Evolutionary conservation across 345 rosid species (phyloP).

Genomic region (Acer yangbiense): DNA sequence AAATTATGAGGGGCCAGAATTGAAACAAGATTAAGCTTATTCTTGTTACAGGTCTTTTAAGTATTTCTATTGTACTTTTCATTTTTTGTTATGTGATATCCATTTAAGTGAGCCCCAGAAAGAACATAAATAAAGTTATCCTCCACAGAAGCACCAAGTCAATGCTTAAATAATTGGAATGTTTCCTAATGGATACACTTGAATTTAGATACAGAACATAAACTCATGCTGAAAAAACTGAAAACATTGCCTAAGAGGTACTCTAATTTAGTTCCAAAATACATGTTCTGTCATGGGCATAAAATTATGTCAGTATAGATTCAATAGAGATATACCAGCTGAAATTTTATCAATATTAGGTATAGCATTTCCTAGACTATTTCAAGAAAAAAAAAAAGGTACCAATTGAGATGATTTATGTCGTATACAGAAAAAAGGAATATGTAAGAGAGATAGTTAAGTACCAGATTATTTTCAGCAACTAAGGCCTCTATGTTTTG

Average conservation of each 20-base stretch:
- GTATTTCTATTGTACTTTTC: background rate
- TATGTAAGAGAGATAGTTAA: background rate
- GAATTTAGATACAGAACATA: background rate
- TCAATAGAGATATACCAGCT: background rate
- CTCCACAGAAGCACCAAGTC: constrained; percentile 7
- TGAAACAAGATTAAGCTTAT: background rate
- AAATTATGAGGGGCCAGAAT: constrained; percentile 18
- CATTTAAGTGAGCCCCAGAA: background rate
- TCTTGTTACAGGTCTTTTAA: background rate
- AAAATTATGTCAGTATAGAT: background rate
- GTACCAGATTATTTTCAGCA: constrained; percentile 96
- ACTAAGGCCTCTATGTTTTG: constrained; percentile 97
- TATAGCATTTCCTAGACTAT: background rate
- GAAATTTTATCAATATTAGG: background rate
- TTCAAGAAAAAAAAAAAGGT: background rate
- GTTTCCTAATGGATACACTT: background rate
- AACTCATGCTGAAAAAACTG: constrained; percentile 6
- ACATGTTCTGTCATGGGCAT: background rate
- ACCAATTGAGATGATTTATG: constrained; percentile 11
- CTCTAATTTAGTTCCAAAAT: background rate
- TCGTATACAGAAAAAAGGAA: background rate
- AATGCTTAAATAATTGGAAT: background rate
- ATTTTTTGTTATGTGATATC: background rate
- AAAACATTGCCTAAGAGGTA: background rate
- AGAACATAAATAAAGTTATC: constrained; percentile 8